Base-by-base conservation (phyloP, 768 basidiomycete genomes). In the Lentinus tigrinus region DNA sequence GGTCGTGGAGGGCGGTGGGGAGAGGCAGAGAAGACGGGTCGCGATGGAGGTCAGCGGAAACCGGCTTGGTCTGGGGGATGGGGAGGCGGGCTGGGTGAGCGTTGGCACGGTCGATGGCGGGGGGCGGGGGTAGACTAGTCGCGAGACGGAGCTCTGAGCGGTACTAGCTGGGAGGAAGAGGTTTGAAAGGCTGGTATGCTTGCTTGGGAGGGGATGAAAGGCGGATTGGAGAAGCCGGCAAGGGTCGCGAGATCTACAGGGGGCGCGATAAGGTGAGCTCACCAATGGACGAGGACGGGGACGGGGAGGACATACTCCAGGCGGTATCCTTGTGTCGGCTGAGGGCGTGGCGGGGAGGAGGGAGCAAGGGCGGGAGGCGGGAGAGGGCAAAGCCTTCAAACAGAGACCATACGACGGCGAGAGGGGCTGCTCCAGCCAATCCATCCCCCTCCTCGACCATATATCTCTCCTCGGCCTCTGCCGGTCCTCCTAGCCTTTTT, bases 241-340 rank as follows among this genome's bases (percentile, higher is more conserved):
- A 93, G 91, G 91, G 91, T 93, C 90, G 90, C 90, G 90, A 93
- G 91, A 82, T 83, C 87, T 91, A 68, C 39, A 36, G 23, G 54
- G 40, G 26, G 58, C 47, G 42, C 53, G 54, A 54, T 56, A 44
- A 58, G 60, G 27, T 27, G n/a, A 14, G 28, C 46, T 52, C 36
- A 44, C 48, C 48, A 56, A 40, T 21, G 27, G n/a, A 37, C 27
- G 11, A 36, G 26, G 49, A 48, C 34, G 27, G 39, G 7, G 38
- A 47, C 17, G 9, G 26, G 54, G 31, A 49, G 40, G 24, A 66
- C 76, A 19, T 54, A 80, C 78, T 58, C 77, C 78, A 80, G 75
- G 78, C 78, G 78, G 74, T 73, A 76, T 81, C 78, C 78, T 80
- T 81, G 78, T 69, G 67, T 69, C 78, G 79, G 75, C 77, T 37